Evolutionary conservation across 176 grass and related monocot genomes (phyloP).

Genomic region (Lolium perenne): DNA sequence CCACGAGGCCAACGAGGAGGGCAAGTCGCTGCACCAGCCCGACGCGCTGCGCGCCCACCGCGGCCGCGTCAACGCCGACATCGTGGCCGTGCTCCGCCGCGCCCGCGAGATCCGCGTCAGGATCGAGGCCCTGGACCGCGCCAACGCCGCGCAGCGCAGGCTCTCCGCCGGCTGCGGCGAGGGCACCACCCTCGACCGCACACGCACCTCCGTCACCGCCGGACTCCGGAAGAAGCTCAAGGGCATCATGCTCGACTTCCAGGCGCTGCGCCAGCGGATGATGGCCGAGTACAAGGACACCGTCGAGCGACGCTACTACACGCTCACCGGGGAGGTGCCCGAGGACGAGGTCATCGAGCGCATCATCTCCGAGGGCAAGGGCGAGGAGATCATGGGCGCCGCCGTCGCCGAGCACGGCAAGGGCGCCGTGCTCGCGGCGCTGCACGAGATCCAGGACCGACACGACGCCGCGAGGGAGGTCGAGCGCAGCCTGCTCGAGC

Average conservation of each 20-base stretch:
- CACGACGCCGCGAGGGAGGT: slow-evolving; percentile 77
- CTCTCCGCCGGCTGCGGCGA: slow-evolving; percentile 70
- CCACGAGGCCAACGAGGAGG: slow-evolving; percentile 87
- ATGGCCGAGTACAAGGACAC: slow-evolving; percentile 96
- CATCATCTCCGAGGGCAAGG: slow-evolving; percentile 83
- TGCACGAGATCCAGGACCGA: slow-evolving; percentile 88
- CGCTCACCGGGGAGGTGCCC: slow-evolving; percentile 85
- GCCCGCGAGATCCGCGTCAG: slow-evolving; percentile 69
- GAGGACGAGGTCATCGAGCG: slow-evolving; percentile 88
- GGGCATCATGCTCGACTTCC: slow-evolving; percentile 98
- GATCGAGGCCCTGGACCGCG: slow-evolving; percentile 82
- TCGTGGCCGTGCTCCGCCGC: slow-evolving; percentile 64
- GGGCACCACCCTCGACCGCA: slow-evolving; percentile 92
- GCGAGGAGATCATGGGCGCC: slow-evolving; percentile 80
- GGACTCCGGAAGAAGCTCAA: slow-evolving; percentile 87
- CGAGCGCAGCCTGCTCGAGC: slow-evolving; percentile 83
- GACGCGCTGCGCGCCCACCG: slow-evolving; percentile 77
- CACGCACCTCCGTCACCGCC: slow-evolving; percentile 79
- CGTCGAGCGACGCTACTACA: slow-evolving; percentile 89
- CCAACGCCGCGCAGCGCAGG: slow-evolving; percentile 72
- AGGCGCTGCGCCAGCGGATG: slow-evolving; percentile 84
- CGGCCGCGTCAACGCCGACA: slow-evolving; percentile 77
- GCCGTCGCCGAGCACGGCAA: slow-evolving; percentile 82
- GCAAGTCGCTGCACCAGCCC: slow-evolving; percentile 76
- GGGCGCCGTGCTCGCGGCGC: slow-evolving; percentile 68